These are phyloP conservation scores for Metschnikowia corniflorae DNA, from an alignment of 805 yeast species.

Conservation along the genomic window DNA sequence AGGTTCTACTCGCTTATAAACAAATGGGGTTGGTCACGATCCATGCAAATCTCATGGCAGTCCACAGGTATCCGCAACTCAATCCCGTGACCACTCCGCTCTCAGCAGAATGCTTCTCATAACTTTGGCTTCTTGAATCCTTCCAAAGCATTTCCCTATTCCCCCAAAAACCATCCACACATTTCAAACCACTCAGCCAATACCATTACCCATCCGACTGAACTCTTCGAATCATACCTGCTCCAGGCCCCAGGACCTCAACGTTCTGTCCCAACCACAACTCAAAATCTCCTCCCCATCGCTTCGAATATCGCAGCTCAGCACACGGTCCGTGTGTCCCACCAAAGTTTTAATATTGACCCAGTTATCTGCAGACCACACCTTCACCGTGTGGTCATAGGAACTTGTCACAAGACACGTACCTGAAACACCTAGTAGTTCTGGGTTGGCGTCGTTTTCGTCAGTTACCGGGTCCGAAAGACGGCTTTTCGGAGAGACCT, in stretches of 20 bases:
- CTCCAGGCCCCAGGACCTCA: slow-evolving; percentile 73
- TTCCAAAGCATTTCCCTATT: no score
- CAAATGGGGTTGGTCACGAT: no score
- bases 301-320: slow-evolving; percentile 58
- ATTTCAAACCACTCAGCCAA: no score
- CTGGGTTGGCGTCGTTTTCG: slow-evolving; percentile 29
- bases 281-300: slow-evolving; percentile 47
- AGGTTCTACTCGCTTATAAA: no score
- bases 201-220: no score
- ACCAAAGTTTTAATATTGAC: slow-evolving; percentile 46
- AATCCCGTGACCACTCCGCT: no score
- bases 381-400: slow-evolving; percentile 64
- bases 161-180: no score
- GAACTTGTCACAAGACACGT: slow-evolving; percentile 56
- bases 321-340: slow-evolving; percentile 62
- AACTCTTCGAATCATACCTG: no score
- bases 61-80: no score
- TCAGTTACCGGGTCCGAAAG: slow-evolving; percentile 25
- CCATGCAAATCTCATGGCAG: no score
- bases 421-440: slow-evolving; percentile 35
- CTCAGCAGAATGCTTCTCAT: no score
- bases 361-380: slow-evolving; percentile 73
- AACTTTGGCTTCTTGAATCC: no score
- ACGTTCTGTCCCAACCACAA: slow-evolving; percentile 82
- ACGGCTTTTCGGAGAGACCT: neutral